These are phyloP conservation scores for Candida silvicultrix DNA, from an alignment of 805 yeast species.

Conservation along the genomic window DNA sequence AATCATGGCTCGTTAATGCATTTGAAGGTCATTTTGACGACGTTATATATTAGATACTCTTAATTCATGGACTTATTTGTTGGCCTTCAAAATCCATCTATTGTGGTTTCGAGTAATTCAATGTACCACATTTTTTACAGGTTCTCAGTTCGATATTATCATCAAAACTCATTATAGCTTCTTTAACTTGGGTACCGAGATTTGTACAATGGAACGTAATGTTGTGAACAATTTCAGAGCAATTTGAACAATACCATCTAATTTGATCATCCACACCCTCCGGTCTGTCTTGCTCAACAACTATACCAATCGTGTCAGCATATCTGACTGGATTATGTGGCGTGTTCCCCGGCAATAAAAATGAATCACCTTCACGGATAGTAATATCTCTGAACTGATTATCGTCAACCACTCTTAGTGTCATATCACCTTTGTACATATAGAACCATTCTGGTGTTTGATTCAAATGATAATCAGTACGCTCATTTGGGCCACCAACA, in stretches of 20 bases:
- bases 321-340: constrained; percentile 91
- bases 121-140: constrained; percentile 68
- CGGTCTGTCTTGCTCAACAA: constrained; percentile 90
- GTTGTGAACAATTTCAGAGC: constrained; percentile 62
- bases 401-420: constrained; percentile 73
- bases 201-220: constrained; percentile 68
- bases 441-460: constrained; percentile 94
- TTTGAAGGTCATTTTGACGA: constrained; percentile 34
- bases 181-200: constrained; percentile 86
- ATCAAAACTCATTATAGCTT: constrained; percentile 70
- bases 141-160: constrained; percentile 56
- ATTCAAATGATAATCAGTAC: constrained; percentile 90
- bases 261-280: constrained; percentile 59
- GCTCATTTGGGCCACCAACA: constrained; percentile 92
- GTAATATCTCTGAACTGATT: constrained; percentile 70
- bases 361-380: constrained; percentile 85
- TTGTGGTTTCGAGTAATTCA: constrained; percentile 62
- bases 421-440: constrained; percentile 83
- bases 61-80: too few species aligned
- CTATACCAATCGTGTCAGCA: constrained; percentile 81
- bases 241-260: constrained; percentile 82
- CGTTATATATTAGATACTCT: neutral
- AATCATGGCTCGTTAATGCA: constrained; percentile 61
- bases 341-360: constrained; percentile 72
- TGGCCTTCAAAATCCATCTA: neutral